Percentiles rank a stretch among this genome's conserved stretches.
Evolutionary conservation across 495 filamentous ascomycete genomes (phyloP).

Genomic region (Talaromyces adpressus): DNA sequence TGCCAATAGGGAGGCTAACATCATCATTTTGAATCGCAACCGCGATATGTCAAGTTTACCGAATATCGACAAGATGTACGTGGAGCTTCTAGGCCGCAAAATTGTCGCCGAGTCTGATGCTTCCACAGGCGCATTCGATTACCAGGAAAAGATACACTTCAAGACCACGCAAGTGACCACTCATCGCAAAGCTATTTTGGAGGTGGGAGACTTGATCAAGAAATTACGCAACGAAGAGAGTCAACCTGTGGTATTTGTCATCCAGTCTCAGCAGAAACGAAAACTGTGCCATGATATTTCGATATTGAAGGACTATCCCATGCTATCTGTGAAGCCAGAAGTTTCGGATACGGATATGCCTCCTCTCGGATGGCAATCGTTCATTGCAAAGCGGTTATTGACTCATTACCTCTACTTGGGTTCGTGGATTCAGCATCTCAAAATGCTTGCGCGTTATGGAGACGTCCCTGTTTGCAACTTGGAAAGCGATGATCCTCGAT

Average conservation of each 20-base stretch:
- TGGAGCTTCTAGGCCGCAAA: slow-evolving; percentile 60
- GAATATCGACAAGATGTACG: slow-evolving; percentile 85
- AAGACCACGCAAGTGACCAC: slow-evolving; percentile 82
- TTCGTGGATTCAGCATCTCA: slow-evolving; percentile 84
- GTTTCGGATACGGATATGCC: slow-evolving; percentile 79
- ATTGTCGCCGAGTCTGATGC: slow-evolving; percentile 56
- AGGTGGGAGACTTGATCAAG: slow-evolving; percentile 76
- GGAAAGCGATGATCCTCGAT: slow-evolving; percentile 87
- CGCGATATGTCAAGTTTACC: slow-evolving; percentile 77
- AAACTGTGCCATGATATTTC: slow-evolving; percentile 80
- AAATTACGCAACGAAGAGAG: slow-evolving; percentile 80
- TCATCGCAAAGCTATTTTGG: slow-evolving; percentile 77
- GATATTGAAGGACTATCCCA: slow-evolving; percentile 75
- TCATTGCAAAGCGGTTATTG: slow-evolving; percentile 78
- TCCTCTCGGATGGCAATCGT: slow-evolving; percentile 87
- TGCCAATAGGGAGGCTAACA: slow-evolving; percentile 66
- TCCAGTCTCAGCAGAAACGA: slow-evolving; percentile 82
- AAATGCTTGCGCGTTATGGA: slow-evolving; percentile 81
- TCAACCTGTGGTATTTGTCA: slow-evolving; percentile 70
- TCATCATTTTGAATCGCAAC: slow-evolving; percentile 74
- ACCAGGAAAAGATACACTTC: slow-evolving; percentile 84
- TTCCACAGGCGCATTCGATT: slow-evolving; percentile 74
- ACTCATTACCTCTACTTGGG: slow-evolving; percentile 85
- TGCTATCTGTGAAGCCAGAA: slow-evolving; percentile 73
- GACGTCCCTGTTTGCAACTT: slow-evolving; percentile 93